These are phyloP conservation scores for Melampsora americana DNA, from an alignment of 1,284 basidiomycete genomes.

Conservation along the genomic window DNA sequence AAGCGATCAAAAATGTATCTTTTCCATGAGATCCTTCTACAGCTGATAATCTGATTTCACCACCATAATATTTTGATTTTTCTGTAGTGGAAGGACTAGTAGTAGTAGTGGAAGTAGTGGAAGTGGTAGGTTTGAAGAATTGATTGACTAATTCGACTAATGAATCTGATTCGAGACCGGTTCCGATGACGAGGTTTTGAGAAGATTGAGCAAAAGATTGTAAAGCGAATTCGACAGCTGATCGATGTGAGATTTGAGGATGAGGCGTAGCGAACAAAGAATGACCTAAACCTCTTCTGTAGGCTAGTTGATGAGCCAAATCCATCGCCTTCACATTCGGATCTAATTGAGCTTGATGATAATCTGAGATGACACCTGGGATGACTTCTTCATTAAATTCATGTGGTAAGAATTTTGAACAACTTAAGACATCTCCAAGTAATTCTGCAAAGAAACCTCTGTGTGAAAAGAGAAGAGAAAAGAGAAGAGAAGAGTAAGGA, in stretches of 20 bases:
- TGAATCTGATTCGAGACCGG: conserved; percentile 70
- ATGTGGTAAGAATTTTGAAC: conserved; percentile 76
- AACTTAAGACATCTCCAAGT: conserved; percentile 75
- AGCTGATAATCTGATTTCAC: conserved; percentile 68
- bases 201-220: conserved; percentile 66
- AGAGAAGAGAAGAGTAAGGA: not conserved
- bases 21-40: conserved; percentile 54
- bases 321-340: conserved; percentile 71
- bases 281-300: conserved; percentile 83
- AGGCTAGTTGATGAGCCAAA: conserved; percentile 78
- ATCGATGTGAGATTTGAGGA: conserved; percentile 64
- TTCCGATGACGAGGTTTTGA: conserved; percentile 79
- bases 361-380: conserved; percentile 70
- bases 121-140: conserved; percentile 60
- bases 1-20: conserved; percentile 50
- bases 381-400: conserved; percentile 82
- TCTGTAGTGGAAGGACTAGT: conserved; percentile 55
- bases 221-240: conserved; percentile 69
- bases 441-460: conserved; percentile 82
- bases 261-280: conserved; percentile 77
- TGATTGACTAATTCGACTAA: conserved; percentile 71
- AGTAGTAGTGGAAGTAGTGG: conserved; percentile 56
- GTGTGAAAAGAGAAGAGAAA: conserved; percentile 33
- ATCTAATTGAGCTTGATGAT: conserved; percentile 63
- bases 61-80: conserved; percentile 71